phyloP scores from a whole-genome alignment of 352 stramenopile genomes.

The Phytophthora hibernalis region DNA sequence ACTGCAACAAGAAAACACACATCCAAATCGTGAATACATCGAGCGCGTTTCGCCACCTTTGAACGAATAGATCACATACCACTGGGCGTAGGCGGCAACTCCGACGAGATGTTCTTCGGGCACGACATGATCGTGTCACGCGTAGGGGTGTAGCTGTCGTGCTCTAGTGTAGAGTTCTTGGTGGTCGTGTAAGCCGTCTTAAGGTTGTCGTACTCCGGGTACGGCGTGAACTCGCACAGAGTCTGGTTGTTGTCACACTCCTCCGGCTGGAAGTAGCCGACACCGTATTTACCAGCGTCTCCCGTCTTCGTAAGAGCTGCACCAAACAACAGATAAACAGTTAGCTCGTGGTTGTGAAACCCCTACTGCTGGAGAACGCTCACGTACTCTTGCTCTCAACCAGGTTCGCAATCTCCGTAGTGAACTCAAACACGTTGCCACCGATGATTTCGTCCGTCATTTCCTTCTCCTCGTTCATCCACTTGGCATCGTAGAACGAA shows the following conservation, averaged over 20 bases:
- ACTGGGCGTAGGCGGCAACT: constrained; percentile 46
- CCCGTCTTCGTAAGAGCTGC: constrained; percentile 49
- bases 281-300: constrained; percentile 65
- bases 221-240: constrained; percentile 63
- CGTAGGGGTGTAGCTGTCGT: constrained; percentile 49
- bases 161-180: constrained; percentile 48
- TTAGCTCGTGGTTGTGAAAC: background rate
- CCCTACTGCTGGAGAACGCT: background rate
- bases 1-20: constrained; percentile 20
- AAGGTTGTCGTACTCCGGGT: constrained; percentile 70
- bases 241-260: constrained; percentile 60
- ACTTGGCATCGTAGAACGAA: constrained; percentile 67
- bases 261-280: constrained; percentile 71
- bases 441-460: constrained; percentile 74
- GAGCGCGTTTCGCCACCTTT: background rate
- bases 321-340: background rate
- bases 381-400: constrained; percentile 42
- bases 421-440: constrained; percentile 84
- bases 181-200: constrained; percentile 61
- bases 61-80: constrained; percentile 21
- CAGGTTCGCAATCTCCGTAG: constrained; percentile 66
- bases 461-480: constrained; percentile 78
- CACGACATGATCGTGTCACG: constrained; percentile 47
- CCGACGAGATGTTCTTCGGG: constrained; percentile 50
- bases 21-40: background rate